phyloP scores from a whole-genome alignment of 371 early-diverging fungal species.

The Actinomortierella ambigua region DNA sequence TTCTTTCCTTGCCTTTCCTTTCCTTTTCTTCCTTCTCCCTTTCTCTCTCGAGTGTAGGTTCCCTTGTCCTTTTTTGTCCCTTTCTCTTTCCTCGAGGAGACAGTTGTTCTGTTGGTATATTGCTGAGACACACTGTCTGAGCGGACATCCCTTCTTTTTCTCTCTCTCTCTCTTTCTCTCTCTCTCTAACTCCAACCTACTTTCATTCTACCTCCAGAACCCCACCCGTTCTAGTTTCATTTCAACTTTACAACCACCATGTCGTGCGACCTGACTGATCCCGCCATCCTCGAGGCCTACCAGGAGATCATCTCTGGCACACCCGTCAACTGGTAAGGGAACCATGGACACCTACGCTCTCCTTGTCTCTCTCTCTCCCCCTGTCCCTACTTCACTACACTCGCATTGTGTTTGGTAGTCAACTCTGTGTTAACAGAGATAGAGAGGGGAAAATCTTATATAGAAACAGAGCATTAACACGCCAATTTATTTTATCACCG shows the following conservation, averaged over 20 bases:
- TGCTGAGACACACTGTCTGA: no score
- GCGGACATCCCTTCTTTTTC: no score
- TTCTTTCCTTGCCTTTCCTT: not conserved
- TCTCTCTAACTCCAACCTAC: constrained; percentile 1
- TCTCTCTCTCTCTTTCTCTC: not conserved
- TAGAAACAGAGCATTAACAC: no score
- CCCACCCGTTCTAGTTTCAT: no score
- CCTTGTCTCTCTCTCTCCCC: not conserved
- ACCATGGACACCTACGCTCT: not conserved
- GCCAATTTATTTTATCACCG: no score
- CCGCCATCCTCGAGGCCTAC: constrained; percentile 65
- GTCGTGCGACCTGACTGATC: constrained; percentile 76
- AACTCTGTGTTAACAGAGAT: not conserved
- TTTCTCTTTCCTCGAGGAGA: no score
- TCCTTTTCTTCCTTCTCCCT: no score
- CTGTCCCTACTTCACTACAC: not conserved
- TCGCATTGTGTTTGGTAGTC: not conserved
- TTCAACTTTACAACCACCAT: constrained; percentile 30
- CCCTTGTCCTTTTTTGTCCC: no score
- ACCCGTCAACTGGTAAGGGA: constrained; percentile 58
- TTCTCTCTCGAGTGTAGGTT: no score
- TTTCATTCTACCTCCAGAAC: not conserved
- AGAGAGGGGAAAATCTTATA: no score
- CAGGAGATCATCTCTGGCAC: constrained; percentile 60
- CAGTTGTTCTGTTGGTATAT: no score